These are phyloP conservation scores for Turnera subulata DNA, from an alignment of 345 rosid genomes.

Conservation along the genomic window DNA sequence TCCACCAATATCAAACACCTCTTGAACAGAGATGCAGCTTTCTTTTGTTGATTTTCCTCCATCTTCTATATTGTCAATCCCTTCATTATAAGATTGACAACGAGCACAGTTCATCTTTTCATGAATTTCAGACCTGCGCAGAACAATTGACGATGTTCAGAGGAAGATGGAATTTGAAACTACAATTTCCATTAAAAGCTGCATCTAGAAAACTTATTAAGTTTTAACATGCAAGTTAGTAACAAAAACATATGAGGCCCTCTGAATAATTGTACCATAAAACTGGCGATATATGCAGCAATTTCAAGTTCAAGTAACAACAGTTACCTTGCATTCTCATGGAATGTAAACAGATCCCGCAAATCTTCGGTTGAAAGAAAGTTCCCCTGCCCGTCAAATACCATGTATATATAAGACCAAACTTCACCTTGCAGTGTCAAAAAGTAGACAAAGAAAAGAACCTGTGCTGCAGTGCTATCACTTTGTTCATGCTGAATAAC, in stretches of 20 bases:
- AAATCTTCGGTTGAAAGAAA: slow-evolving; percentile 79
- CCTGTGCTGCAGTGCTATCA: slow-evolving; percentile 50
- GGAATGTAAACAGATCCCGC: slow-evolving; percentile 80
- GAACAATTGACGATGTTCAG: neutral
- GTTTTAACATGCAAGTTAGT: too few species aligned
- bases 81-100: slow-evolving; percentile 39
- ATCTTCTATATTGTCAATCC: slow-evolving; percentile 22
- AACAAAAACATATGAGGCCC: too few species aligned
- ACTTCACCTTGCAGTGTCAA: slow-evolving; percentile 7
- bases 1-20: slow-evolving; percentile 62
- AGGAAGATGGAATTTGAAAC: neutral
- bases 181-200: too few species aligned
- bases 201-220: too few species aligned
- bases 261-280: slow-evolving; percentile 2
- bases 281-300: slow-evolving; percentile 1
- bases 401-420: slow-evolving; percentile 1
- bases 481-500: slow-evolving; percentile 74
- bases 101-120: slow-evolving; percentile 76
- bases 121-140: slow-evolving; percentile 82
- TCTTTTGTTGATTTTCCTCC: slow-evolving; percentile 24
- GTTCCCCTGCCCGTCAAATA: slow-evolving; percentile 56
- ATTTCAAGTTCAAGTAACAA: slow-evolving; percentile 5
- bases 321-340: slow-evolving; percentile 61
- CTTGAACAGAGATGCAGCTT: slow-evolving; percentile 30
- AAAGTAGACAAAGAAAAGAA: slow-evolving; percentile 18